Evolutionary conservation across 371 early-diverging fungal species (phyloP), one percentile per base, ranked within the genome.

Genomic region (Blakeslea trispora): DNA sequence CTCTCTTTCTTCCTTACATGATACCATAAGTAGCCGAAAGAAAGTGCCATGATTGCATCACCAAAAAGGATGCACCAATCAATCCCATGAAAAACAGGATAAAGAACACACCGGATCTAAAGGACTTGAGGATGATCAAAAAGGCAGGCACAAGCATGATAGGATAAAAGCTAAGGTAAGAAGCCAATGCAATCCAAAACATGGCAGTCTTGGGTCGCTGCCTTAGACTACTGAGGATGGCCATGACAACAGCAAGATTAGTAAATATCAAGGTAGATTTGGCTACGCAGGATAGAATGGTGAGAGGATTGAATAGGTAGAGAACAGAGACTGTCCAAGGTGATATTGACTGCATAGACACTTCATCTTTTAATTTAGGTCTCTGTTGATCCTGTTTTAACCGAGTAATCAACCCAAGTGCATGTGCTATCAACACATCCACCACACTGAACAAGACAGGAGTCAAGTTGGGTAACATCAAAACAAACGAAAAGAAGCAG

Each of bases 251-350:
- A 11, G 90, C 83, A 23, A 91, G 53, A 50, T 91, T 87, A 40
- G 84, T 89, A 57, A 94, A 91, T 10, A 88, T 56, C 13, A 84
- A 69, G 0, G 95, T 88, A 2, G 93, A 91, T 54, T 72, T 79
- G 6, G 89, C 86, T 21, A 94, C 58, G 53, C 91, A 91, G 13
- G 89, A 84, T 8, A 82, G 68, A 15, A 95, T 73, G 6, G 89
- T 85, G 34, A 87, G 82, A 10, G 97, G 97, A 66, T 93, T 96
- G 60, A 94, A 82, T 28, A 94, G 64, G 66, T 91, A 97, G 6
- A 86, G 55, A 32, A 72, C 67, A 1, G 83, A 84, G 10, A 84
- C 72, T 0, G 69, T 66, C 1, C 59, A 40, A 14, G 83, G 85
- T 9, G 49, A 59, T 13, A 67, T 71, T n/a, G n/a, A n/a, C n/a